Conservation (phyloP, 208 protist species). For the Trypanosoma grayi region DNA sequence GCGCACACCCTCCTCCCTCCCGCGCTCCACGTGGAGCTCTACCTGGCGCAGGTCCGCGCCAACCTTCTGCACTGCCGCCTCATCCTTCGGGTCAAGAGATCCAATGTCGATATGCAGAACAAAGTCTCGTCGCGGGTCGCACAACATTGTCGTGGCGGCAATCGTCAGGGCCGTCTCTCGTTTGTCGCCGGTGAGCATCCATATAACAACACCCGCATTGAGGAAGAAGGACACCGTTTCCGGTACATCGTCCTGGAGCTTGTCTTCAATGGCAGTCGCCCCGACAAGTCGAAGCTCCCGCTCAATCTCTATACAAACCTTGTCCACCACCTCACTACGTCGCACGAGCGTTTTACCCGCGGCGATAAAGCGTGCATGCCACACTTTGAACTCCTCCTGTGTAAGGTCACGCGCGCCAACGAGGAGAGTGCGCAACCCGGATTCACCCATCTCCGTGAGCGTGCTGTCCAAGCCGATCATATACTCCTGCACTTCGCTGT, state of each 20-base stretch:
- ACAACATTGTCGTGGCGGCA: conserved; percentile 77
- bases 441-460: conserved; percentile 75
- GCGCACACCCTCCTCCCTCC: conserved; percentile 34
- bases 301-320: conserved; percentile 91
- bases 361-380: conserved; percentile 47
- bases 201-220: conserved; percentile 92
- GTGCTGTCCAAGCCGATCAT: conserved; percentile 34
- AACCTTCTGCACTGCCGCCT: conserved; percentile 52
- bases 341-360: conserved; percentile 58
- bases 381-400: conserved; percentile 55
- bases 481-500: conserved; percentile 43
- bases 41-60: conserved; percentile 54
- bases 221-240: conserved; percentile 92
- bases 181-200: conserved; percentile 98
- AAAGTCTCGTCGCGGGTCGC: conserved; percentile 73
- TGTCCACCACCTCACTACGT: conserved; percentile 62
- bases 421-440: conserved; percentile 88
- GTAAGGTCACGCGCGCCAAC: conserved; percentile 65
- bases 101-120: conserved; percentile 87
- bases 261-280: conserved; percentile 96
- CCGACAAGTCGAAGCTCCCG: conserved; percentile 84
- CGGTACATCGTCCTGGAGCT: conserved; percentile 94
- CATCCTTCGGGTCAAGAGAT: conserved; percentile 35
- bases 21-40: conserved; percentile 58
- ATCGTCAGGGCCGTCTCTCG: conserved; percentile 94